Percentiles rank a stretch among this genome's conserved stretches.
phyloP scores from a whole-genome alignment of 179 eudicot genomes.

The Heliamphora pulchella region DNA sequence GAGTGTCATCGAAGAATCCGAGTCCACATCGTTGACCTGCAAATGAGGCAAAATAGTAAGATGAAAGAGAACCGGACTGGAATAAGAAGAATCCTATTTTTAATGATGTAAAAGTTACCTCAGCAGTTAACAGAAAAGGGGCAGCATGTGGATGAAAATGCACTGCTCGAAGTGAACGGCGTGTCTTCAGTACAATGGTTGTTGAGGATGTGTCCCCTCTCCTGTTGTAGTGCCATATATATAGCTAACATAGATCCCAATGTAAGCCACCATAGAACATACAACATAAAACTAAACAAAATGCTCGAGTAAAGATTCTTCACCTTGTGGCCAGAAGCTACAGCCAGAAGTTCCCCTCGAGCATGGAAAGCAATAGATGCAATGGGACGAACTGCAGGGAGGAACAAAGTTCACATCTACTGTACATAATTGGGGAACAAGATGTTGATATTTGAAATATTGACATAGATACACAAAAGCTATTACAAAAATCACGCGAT shows the following conservation, averaged over 20 bases:
- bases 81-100: neutral
- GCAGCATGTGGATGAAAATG: slow-evolving; percentile 82
- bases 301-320: slow-evolving; percentile 10
- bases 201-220: slow-evolving; percentile 61
- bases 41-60: slow-evolving; percentile 16
- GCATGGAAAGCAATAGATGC: slow-evolving; percentile 99
- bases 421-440: neutral
- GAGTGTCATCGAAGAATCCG: slow-evolving; percentile 78
- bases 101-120: slow-evolving; percentile 19
- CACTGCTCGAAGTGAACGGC: slow-evolving; percentile 79
- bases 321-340: slow-evolving; percentile 99
- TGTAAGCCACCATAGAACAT: neutral
- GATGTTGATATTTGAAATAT: neutral
- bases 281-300: neutral
- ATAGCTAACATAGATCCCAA: slow-evolving; percentile 35
- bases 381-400: slow-evolving; percentile 80
- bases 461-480: neutral
- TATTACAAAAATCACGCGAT: slow-evolving; percentile 84
- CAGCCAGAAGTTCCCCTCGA: slow-evolving; percentile 90
- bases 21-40: slow-evolving; percentile 92
- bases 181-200: slow-evolving; percentile 62
- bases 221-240: slow-evolving; percentile 74
- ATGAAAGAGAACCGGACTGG: neutral
- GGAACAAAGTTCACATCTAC: slow-evolving; percentile 13
- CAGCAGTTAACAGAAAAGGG: slow-evolving; percentile 58